Conservation (phyloP, 371 early-diverging fungal species). For the Capniomyces stellatus region DNA sequence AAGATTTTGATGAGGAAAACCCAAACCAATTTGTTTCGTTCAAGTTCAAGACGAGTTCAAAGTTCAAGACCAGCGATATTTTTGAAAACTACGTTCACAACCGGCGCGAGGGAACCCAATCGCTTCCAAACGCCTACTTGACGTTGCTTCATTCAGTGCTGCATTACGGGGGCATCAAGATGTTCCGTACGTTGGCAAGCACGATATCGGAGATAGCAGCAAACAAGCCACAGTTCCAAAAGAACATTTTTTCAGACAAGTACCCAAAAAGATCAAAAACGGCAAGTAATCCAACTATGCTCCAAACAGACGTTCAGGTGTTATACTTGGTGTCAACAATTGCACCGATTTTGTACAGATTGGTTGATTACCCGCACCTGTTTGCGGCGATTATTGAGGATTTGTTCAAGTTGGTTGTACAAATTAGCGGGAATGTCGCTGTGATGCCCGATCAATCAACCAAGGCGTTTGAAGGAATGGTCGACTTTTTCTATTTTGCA, state of each 20-base stretch:
- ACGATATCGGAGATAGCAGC: not conserved
- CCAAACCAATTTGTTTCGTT: no score
- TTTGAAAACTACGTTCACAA: not conserved
- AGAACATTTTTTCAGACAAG: slow-evolving; percentile 6
- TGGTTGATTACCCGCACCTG: slow-evolving; percentile 23
- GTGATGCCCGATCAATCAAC: slow-evolving; percentile 6
- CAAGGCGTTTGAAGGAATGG: slow-evolving; percentile 19
- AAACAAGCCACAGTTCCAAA: not conserved
- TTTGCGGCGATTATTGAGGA: not conserved
- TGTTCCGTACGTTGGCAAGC: not conserved
- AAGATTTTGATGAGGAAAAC: no score
- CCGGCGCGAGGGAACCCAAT: slow-evolving; percentile 6
- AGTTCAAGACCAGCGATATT: not conserved
- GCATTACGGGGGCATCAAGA: slow-evolving; percentile 23
- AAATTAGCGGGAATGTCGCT: slow-evolving; percentile 15
- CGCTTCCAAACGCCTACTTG: slow-evolving; percentile 22
- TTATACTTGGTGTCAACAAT: slow-evolving; percentile 51
- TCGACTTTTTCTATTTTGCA: slow-evolving; percentile 26
- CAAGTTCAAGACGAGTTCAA: no score
- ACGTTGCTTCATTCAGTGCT: slow-evolving; percentile 21
- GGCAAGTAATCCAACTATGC: slow-evolving; percentile 14
- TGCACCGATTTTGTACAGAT: slow-evolving; percentile 53
- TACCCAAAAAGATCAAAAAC: not conserved
- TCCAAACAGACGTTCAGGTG: slow-evolving; percentile 46
- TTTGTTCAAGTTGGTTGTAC: not conserved